A percentile compares a stretch with the other conserved stretches of the same genome.
Conservation (phyloP, 2,329 filamentous ascomycete genomes). For the Exophiala calicioides region DNA sequence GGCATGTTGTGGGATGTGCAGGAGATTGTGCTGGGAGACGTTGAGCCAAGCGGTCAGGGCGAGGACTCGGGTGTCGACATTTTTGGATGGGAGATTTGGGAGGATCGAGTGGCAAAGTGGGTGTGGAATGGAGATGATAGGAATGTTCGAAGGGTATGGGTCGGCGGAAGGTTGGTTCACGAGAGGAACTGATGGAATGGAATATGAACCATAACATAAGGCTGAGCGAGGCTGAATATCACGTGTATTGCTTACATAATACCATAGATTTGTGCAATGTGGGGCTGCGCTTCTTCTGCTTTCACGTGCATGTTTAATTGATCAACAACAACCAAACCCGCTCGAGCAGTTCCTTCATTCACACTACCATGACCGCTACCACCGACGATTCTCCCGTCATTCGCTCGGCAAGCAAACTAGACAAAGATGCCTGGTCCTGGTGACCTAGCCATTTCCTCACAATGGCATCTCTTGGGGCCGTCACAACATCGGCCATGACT, state of each 20-base stretch:
- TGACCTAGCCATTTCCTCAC: conserved; percentile 12
- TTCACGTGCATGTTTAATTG: conserved; percentile 23
- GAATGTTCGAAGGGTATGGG: conserved; percentile 88
- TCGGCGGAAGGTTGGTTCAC: conserved; percentile 80
- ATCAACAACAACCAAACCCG: conserved; percentile 17
- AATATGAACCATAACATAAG: not conserved
- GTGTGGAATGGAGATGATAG: conserved; percentile 89
- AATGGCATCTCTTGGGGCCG: conserved; percentile 7
- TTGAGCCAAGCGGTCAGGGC: conserved; percentile 29
- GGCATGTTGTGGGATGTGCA: conserved; percentile 93
- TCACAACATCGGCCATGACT: conserved; percentile 11
- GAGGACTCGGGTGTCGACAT: conserved; percentile 72
- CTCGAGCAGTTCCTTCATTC: conserved; percentile 5
- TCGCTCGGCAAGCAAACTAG: conserved; percentile 15
- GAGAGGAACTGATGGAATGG: conserved; percentile 33
- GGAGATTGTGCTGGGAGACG: conserved; percentile 56
- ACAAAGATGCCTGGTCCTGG: conserved; percentile 18
- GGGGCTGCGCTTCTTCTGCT: not conserved
- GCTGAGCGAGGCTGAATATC: not conserved
- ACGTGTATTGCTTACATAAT: conserved; percentile 1
- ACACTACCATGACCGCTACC: not conserved
- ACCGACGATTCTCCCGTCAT: conserved; percentile 8
- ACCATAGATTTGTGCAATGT: not conserved
- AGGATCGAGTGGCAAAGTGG: conserved; percentile 89
- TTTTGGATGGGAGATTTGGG: conserved; percentile 90